Evolutionary conservation across 768 basidiomycete genomes (phyloP), one percentile per base, ranked within the genome.

Genomic region (Amanita molliuscula): DNA sequence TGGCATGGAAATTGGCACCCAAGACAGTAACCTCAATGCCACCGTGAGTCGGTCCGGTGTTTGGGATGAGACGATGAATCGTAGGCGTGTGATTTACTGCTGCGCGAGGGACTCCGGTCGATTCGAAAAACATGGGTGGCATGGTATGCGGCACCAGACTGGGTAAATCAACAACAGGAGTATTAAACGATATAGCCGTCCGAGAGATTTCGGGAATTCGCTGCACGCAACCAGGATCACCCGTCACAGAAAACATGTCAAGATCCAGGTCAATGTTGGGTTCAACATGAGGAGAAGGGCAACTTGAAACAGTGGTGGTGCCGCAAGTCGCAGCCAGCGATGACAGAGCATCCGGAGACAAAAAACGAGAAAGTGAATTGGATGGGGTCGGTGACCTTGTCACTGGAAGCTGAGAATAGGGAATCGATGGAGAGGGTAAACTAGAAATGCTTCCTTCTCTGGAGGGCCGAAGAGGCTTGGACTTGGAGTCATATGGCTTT

Each of bases 1-100:
- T 74, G 0, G 83, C 75, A 59, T 87, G 81, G 67, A 99, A 97
- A 63, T 93, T 89, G 47, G 86, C 81, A 7, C 96, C 96, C 6
- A 96, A 77, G 15, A 99, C 70, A 1, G 95, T 98, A 29, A 99
- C 86, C 66, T 96, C 92, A 56, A 90, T 92, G 1, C 95, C 95
- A 28, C 94, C 94, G 52, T 84, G 80, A 18, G 88, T 92, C 8
- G 92, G 91, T 10, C 93, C 90, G 52, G 77, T 74, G 48, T 81
- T 78, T 1, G 90, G 90, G 55, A 93, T 90, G 35, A 93, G 77
- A 5, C 88, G 81, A 58, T 90, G 88, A 50, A 93, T 92, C 41
- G 75, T 84, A 10, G 89, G 88, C 34, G 76, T 66, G 47, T 77
- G 78, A 52, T 76, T 61, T 52, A 75, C 70, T 52, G 73, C 52